Percentiles rank a stretch among this genome's conserved stretches.
These are phyloP conservation scores for Schizophyllum commune DNA, from an alignment of 1,284 basidiomycete species.

Conservation along the genomic window DNA sequence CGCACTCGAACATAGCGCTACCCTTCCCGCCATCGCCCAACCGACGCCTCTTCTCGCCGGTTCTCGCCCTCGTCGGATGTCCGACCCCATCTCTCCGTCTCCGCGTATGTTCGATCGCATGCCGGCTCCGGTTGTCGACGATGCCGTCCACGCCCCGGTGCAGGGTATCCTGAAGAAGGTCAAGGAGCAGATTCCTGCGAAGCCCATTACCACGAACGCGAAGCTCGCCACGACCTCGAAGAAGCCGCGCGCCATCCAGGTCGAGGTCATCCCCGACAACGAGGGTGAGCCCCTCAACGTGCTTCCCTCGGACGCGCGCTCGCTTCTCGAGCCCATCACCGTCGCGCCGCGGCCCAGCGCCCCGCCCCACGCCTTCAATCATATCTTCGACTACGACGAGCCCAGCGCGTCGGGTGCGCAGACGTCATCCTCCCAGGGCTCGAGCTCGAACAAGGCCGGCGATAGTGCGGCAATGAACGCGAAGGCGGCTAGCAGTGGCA, in stretches of 20 bases:
- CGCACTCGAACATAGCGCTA: neutral
- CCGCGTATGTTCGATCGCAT: slow-evolving; percentile 10
- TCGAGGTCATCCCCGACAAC: slow-evolving; percentile 41
- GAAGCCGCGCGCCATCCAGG: slow-evolving; percentile 26
- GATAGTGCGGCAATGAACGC: slow-evolving; percentile 8
- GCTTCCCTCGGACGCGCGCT: slow-evolving; percentile 27
- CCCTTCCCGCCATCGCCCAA: neutral
- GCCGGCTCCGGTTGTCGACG: neutral
- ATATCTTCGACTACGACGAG: slow-evolving; percentile 26
- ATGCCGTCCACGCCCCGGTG: slow-evolving; percentile 1
- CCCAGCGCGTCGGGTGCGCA: slow-evolving; percentile 4
- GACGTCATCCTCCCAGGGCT: slow-evolving; percentile 14
- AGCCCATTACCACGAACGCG: neutral
- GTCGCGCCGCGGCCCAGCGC: slow-evolving; percentile 32
- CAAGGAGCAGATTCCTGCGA: slow-evolving; percentile 5
- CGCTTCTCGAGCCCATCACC: slow-evolving; percentile 12
- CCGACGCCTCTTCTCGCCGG: neutral
- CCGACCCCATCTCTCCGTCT: slow-evolving; percentile 20
- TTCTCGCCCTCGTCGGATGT: slow-evolving; percentile 17
- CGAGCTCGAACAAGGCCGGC: slow-evolving; percentile 7
- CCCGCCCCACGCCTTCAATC: slow-evolving; percentile 26
- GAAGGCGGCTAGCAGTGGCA: slow-evolving; percentile 7
- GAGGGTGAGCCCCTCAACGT: slow-evolving; percentile 27
- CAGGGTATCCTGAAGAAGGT: slow-evolving; percentile 7
- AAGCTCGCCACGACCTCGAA: slow-evolving; percentile 12